phyloP scores from a whole-genome alignment of 495 filamentous ascomycete species.

The Penicillium pulvis region DNA sequence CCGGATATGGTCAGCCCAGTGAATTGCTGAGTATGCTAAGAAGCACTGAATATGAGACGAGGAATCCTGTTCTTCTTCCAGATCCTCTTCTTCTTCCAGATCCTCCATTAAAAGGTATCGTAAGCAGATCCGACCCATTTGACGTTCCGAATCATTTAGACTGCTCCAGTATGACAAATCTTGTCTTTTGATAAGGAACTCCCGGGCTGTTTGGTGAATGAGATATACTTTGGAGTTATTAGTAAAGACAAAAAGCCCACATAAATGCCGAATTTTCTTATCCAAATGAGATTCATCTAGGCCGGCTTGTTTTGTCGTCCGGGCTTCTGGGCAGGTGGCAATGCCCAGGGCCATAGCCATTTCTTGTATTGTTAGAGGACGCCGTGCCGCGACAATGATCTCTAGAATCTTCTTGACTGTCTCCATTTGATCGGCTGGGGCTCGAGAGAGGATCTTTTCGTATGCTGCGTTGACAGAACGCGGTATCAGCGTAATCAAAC shows the following conservation, averaged over 20 bases:
- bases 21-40: constrained; percentile 26
- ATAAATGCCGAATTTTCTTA: constrained; percentile 34
- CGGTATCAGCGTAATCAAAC: constrained; percentile 21
- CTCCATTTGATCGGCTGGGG: constrained; percentile 9
- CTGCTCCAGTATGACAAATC: constrained; percentile 17
- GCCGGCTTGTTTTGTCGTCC: constrained; percentile 27
- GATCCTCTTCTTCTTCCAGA: constrained; percentile 20
- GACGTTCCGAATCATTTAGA: constrained; percentile 16
- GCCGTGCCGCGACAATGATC: constrained; percentile 36
- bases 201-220: constrained; percentile 36
- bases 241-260: constrained; percentile 42
- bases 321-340: constrained; percentile 17
- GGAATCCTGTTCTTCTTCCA: constrained; percentile 13
- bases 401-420: constrained; percentile 33
- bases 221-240: constrained; percentile 39
- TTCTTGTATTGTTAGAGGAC: constrained; percentile 36
- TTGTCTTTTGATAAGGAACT: constrained; percentile 27
- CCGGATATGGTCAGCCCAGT: constrained; percentile 29
- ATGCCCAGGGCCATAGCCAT: constrained; percentile 42
- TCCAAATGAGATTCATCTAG: constrained; percentile 20
- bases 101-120: constrained; percentile 27
- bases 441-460: constrained; percentile 29
- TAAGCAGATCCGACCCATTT: constrained; percentile 27
- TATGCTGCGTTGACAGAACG: constrained; percentile 29
- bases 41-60: constrained; percentile 11